A percentile compares a stretch with the other conserved stretches of the same genome.
Evolutionary conservation across 495 filamentous ascomycete species (phyloP).

Genomic region (Aspergillus nidulans): DNA sequence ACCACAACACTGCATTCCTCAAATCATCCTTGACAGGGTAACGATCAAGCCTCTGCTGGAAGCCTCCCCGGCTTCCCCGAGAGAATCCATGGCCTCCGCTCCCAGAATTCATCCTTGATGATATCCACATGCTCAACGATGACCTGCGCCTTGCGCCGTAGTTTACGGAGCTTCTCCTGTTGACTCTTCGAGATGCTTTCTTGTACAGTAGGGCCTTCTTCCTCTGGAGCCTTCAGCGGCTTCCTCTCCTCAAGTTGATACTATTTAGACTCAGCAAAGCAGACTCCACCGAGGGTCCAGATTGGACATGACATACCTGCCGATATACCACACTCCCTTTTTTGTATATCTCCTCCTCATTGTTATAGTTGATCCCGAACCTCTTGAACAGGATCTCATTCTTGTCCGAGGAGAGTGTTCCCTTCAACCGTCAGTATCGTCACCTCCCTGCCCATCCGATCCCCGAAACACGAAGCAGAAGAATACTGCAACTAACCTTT

Average conservation of each 20-base stretch:
- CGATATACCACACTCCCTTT: conserved; percentile 89
- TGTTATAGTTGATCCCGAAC: conserved; percentile 95
- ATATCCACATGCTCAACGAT: conserved; percentile 84
- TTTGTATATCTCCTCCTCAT: conserved; percentile 85
- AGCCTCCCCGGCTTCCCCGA: conserved; percentile 67
- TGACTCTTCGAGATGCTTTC: conserved; percentile 64
- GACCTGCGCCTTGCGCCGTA: conserved; percentile 68
- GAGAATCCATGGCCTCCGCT: conserved; percentile 77
- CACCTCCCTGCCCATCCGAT: neutral
- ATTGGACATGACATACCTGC: conserved; percentile 52
- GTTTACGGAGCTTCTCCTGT: conserved; percentile 71
- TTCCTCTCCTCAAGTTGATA: conserved; percentile 37
- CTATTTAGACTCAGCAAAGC: conserved; percentile 14
- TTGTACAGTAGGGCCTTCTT: conserved; percentile 11
- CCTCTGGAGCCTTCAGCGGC: conserved; percentile 3
- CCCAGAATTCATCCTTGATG: conserved; percentile 93
- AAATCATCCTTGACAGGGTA: neutral
- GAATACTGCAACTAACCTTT: conserved; percentile 44
- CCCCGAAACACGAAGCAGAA: neutral
- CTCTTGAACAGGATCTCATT: conserved; percentile 91
- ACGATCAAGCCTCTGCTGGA: conserved; percentile 45
- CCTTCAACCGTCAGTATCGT: conserved; percentile 43
- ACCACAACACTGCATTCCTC: neutral
- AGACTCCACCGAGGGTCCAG: neutral
- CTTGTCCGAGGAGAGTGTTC: conserved; percentile 80